Evolutionary conservation across 2,329 filamentous ascomycete species (phyloP), one percentile per base, ranked within the genome.

Genomic region (Alternaria metachromatica): DNA sequence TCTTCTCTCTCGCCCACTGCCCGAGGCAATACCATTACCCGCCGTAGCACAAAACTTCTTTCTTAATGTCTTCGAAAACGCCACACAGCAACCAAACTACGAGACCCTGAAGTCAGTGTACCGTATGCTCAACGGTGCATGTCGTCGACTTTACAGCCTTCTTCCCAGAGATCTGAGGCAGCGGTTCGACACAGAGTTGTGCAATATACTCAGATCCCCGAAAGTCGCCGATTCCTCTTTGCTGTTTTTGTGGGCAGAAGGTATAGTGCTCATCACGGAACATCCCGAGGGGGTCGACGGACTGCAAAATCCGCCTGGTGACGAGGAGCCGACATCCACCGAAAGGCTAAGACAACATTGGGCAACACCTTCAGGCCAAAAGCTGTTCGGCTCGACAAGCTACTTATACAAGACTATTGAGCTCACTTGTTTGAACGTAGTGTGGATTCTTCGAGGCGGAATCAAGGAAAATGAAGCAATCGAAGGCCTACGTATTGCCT

Each of bases 111-210:
- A 69, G 43, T 66, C 73, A 5, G 66, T 80, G 4, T 77, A 79
- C 28, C 65, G 55, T 18, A 76, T 80, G 70, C 70, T 80, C 23
- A 75, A 77, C 60, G 79, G 79, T 49, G 77, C 78, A n/a, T 80
- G 79, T 60, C 61, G 67, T 21, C 70, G 71, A 4, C 71, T 81
- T 3, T 62, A 77, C 9, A 51, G 50, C 15, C 55, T 76, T 10
- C 67, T 80, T 20, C 65, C 76, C 3, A 13, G 64, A 5, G 70
- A 72, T 6, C 48, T 56, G 12, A 66, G 63, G 30, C 67, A 72
- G 33, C 60, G 63, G 11, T 76, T 79, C 21, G 76, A 80, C 28
- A 60, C 68, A 15, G 68, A 74, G 28, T 48, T 80, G 25, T 71
- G 68, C 54, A 65, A 70, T 6, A 73, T 79, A 21, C 58, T 80